These are phyloP conservation scores for Vigna hirtella DNA, from an alignment of 306 rosid species.

Conservation along the genomic window DNA sequence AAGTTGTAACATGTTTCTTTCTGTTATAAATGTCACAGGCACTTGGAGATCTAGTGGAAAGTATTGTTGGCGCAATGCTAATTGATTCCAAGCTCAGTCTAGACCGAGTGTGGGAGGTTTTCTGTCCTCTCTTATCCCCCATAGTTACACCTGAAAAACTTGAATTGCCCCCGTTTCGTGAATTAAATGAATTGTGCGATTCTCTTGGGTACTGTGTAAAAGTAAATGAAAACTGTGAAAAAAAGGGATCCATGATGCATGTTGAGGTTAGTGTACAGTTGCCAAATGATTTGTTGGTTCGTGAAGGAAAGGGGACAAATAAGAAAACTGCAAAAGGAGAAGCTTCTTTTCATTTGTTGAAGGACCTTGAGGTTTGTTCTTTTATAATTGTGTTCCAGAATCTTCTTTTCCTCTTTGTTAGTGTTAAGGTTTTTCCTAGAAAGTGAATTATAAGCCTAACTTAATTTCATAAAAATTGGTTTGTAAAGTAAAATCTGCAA, in stretches of 20 bases:
- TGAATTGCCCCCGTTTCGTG: constrained; percentile 79
- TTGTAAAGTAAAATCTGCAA: too few relatives aligned
- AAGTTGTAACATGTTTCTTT: constrained; percentile 34
- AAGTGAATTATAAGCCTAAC: too few relatives aligned
- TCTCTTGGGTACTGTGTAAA: constrained; percentile 75
- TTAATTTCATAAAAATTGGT: too few relatives aligned
- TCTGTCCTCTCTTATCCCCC: constrained; percentile 82
- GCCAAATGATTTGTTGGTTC: constrained; percentile 60
- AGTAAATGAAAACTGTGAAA: constrained; percentile 64
- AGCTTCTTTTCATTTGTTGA: constrained; percentile 75
- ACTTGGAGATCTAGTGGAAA: constrained; percentile 95
- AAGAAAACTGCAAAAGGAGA: constrained; percentile 80
- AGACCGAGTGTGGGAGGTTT: constrained; percentile 82
- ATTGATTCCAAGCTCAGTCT: constrained; percentile 81
- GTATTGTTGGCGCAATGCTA: constrained; percentile 91
- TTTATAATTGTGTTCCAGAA: constrained; percentile 30
- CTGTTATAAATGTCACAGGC: constrained; percentile 57
- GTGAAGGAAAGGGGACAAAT: constrained; percentile 57
- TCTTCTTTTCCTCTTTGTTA: background rate
- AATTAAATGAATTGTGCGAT: constrained; percentile 71
- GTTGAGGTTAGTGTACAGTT: constrained; percentile 75
- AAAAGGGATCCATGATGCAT: constrained; percentile 57
- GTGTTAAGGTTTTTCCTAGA: constrained; percentile 1
- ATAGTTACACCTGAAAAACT: constrained; percentile 96
- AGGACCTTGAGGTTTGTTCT: constrained; percentile 76